Conservation (phyloP, 768 basidiomycete genomes). For the Cyclocybe cylindracea region DNA sequence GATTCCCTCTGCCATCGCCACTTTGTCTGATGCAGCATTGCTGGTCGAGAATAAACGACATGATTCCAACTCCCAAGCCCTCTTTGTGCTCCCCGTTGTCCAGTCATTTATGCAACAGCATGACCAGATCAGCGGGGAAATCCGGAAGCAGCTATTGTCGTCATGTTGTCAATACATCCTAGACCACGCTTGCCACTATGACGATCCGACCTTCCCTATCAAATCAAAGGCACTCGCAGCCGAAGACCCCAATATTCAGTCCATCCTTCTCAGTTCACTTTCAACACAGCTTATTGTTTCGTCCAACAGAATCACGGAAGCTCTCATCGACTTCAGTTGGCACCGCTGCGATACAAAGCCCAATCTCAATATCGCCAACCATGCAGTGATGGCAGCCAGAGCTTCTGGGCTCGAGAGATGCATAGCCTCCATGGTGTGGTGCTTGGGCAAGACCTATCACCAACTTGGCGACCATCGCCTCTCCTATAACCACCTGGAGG, state of each 20-base stretch:
- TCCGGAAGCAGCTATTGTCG: neutral
- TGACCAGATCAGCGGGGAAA: neutral
- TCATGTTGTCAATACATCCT: conserved; percentile 12
- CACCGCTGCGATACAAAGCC: conserved; percentile 10
- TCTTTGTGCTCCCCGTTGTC: conserved; percentile 6
- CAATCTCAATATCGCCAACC: neutral
- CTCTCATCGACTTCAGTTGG: conserved; percentile 10
- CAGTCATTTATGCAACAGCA: conserved; percentile 6
- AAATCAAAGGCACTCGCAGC: conserved; percentile 3
- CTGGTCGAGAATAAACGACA: neutral
- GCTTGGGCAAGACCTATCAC: conserved; percentile 5
- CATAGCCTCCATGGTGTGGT: conserved; percentile 2
- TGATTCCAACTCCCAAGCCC: neutral
- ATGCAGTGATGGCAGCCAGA: neutral
- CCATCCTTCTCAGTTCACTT: conserved; percentile 5
- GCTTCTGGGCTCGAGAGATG: conserved; percentile 1
- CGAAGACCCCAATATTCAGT: conserved; percentile 11
- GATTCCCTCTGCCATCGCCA: conserved; percentile 1
- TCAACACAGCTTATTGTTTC: neutral
- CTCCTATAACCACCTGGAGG: neutral
- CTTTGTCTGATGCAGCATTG: neutral
- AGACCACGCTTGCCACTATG: conserved; percentile 8
- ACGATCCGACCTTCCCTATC: conserved; percentile 1
- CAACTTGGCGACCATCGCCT: conserved; percentile 3
- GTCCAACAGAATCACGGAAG: neutral